phyloP scores from a whole-genome alignment of 805 yeast genomes.

The Allodekkera sacchari region DNA sequence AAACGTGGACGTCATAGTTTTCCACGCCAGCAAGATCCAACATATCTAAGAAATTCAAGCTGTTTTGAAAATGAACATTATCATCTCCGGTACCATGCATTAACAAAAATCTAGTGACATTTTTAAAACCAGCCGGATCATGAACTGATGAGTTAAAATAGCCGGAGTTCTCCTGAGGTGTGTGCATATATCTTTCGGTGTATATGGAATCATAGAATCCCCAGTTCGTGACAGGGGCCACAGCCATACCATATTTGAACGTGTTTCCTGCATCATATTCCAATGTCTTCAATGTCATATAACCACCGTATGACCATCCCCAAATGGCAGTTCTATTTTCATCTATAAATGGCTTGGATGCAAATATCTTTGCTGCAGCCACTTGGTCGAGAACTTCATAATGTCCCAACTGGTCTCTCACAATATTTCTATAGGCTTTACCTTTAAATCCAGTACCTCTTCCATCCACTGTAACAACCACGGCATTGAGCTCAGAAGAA shows the following conservation, averaged over 20 bases:
- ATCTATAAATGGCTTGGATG: conserved; percentile 55
- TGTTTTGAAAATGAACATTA: conserved; percentile 91
- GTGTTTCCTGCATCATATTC: conserved; percentile 70
- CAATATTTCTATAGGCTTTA: conserved; percentile 63
- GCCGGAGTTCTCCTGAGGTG: conserved; percentile 56
- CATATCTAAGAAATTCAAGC: conserved; percentile 67
- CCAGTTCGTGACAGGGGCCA: conserved; percentile 98
- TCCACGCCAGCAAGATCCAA: conserved; percentile 68
- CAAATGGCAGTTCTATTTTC: conserved; percentile 68
- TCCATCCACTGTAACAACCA: conserved; percentile 94
- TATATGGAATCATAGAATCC: conserved; percentile 82
- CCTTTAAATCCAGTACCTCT: conserved; percentile 95
- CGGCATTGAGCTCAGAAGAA: conserved; percentile 68
- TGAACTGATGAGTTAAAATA: conserved; percentile 51
- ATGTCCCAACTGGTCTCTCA: conserved; percentile 74
- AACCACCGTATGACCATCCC: conserved; percentile 99
- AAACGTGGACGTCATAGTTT: conserved; percentile 71
- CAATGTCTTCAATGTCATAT: conserved; percentile 78
- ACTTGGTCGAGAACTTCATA: conserved; percentile 85
- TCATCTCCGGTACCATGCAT: conserved; percentile 99
- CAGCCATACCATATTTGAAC: conserved; percentile 87
- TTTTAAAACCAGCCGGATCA: conserved; percentile 46
- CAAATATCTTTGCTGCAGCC: conserved; percentile 71
- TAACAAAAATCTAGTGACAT: conserved; percentile 59
- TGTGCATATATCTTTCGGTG: conserved; percentile 91